A percentile compares a stretch with the other conserved stretches of the same genome.
These are phyloP conservation scores for Cocos nucifera DNA, from an alignment of 176 grass and related monocot genomes.

Conservation along the genomic window DNA sequence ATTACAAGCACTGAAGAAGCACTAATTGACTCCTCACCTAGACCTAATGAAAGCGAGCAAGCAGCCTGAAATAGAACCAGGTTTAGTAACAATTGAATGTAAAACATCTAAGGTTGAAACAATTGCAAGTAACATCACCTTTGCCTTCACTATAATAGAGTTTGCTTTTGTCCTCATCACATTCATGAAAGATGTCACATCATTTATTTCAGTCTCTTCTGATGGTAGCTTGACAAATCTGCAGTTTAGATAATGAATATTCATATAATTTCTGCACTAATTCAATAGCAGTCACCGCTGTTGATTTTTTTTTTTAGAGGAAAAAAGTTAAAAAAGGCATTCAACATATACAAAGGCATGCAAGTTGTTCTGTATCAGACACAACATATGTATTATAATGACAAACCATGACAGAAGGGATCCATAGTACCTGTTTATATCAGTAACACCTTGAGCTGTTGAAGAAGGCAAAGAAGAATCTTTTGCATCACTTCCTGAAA, in stretches of 20 bases:
- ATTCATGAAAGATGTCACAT: constrained; percentile 38
- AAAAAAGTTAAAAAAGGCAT: too few relatives aligned
- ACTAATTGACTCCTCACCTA: constrained; percentile 58
- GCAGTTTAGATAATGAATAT: background rate
- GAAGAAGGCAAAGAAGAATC: constrained; percentile 25
- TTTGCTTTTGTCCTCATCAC: constrained; percentile 58
- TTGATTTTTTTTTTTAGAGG: too few relatives aligned
- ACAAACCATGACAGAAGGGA: too few relatives aligned
- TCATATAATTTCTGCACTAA: too few relatives aligned
- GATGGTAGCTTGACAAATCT: constrained; percentile 49
- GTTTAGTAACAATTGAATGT: too few relatives aligned
- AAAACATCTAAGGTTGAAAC: background rate
- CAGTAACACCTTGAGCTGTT: constrained; percentile 26
- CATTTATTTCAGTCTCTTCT: constrained; percentile 49
- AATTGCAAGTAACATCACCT: constrained; percentile 41
- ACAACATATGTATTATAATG: too few relatives aligned
- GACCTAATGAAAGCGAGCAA: constrained; percentile 71
- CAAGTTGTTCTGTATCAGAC: too few relatives aligned
- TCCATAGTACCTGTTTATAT: constrained; percentile 44
- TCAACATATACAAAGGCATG: too few relatives aligned
- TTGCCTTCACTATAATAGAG: constrained; percentile 59
- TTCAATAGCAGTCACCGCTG: background rate
- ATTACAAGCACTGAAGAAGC: constrained; percentile 85
- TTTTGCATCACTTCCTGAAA: constrained; percentile 43
- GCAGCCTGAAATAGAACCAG: constrained; percentile 46